Conservation (phyloP, 371 early-diverging fungal genomes). For the Rhizopus sp. region DNA sequence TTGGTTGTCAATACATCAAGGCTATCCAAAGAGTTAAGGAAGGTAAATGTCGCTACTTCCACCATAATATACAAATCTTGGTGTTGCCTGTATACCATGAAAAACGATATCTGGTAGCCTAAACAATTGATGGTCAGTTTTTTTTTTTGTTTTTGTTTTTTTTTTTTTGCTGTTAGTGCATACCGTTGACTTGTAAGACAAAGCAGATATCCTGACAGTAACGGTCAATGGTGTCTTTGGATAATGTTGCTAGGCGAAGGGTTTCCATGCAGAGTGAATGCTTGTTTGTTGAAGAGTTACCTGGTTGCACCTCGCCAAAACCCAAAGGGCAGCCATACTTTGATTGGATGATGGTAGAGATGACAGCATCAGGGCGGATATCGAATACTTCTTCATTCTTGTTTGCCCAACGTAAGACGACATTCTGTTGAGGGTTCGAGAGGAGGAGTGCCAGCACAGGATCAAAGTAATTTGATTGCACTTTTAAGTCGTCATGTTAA, state of each 20-base stretch:
- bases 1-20: too few relatives aligned
- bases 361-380: constrained; percentile 11
- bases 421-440: constrained; percentile 4
- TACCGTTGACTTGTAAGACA: constrained; percentile 15
- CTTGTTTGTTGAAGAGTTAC: constrained; percentile 10
- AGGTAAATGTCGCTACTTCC: too few relatives aligned
- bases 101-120: constrained; percentile 12
- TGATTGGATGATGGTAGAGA: constrained; percentile 11
- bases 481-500: constrained; percentile 12
- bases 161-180: constrained; percentile 8
- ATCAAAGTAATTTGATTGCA: constrained; percentile 17
- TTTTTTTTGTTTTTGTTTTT: constrained; percentile 7
- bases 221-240: constrained; percentile 12
- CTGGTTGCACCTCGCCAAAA: constrained; percentile 10
- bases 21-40: too few relatives aligned
- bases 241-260: constrained; percentile 9
- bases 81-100: too few relatives aligned
- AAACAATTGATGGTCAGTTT: constrained; percentile 13
- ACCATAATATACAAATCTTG: too few relatives aligned
- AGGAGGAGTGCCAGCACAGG: constrained; percentile 9
- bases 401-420: constrained; percentile 5
- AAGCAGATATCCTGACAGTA: constrained; percentile 10
- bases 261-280: constrained; percentile 11
- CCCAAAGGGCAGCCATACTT: constrained; percentile 10
- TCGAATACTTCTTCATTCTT: constrained; percentile 14